These are phyloP conservation scores for Thyridium curvatum DNA, from an alignment of 2,329 filamentous ascomycete species.

Conservation along the genomic window DNA sequence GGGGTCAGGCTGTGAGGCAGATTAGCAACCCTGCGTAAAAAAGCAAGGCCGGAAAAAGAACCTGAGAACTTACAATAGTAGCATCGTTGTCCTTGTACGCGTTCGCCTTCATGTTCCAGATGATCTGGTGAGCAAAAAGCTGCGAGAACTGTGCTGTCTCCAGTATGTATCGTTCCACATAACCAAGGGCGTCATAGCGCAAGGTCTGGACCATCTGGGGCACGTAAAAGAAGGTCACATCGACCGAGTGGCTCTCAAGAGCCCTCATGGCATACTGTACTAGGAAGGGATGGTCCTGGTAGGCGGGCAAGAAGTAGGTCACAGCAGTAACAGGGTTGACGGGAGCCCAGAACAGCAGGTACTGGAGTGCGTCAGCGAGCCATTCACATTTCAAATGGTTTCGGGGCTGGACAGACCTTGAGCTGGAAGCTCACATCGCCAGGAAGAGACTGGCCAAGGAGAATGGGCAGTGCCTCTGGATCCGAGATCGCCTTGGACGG, in stretches of 20 bases:
- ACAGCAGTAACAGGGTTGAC: conserved; percentile 90
- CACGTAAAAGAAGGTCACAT: conserved; percentile 98
- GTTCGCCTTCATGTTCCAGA: conserved; percentile 99
- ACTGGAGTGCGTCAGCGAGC: conserved; percentile 42
- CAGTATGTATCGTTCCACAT: conserved; percentile 92
- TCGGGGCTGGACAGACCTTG: conserved; percentile 61
- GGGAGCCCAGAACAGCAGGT: conserved; percentile 86
- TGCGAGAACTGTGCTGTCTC: conserved; percentile 98
- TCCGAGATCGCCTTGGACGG: conserved; percentile 78
- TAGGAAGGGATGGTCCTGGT: conserved; percentile 85
- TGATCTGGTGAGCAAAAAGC: conserved; percentile 96
- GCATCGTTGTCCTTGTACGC: conserved; percentile 96
- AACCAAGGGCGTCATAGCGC: conserved; percentile 86
- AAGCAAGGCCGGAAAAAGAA: conserved; percentile 1
- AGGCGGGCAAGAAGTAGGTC: conserved; percentile 87
- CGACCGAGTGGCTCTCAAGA: conserved; percentile 88
- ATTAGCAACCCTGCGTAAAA: conserved; percentile 3
- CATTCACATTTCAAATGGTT: too few species aligned
- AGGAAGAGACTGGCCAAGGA: conserved; percentile 72
- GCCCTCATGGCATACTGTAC: conserved; percentile 96
- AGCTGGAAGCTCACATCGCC: conserved; percentile 77
- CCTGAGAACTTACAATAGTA: conserved; percentile 56
- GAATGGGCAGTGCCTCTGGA: conserved; percentile 73
- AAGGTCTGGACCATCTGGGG: conserved; percentile 96
- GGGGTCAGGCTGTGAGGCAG: conserved; percentile 61